These are phyloP conservation scores for Helotiales sp. DNA, from an alignment of 2,329 filamentous ascomycete species.

Conservation along the genomic window DNA sequence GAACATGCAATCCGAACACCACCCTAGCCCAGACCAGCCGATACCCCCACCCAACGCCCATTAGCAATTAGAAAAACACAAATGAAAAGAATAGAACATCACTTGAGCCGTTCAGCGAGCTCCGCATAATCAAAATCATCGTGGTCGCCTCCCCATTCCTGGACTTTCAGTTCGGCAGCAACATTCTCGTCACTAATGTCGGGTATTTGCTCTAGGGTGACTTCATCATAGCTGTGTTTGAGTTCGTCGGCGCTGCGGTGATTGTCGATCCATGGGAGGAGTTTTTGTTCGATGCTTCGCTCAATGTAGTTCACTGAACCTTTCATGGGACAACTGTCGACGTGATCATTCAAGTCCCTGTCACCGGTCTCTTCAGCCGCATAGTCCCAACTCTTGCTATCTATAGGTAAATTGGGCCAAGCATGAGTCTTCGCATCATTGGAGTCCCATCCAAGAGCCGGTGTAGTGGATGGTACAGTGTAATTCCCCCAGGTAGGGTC, in stretches of 20 bases:
- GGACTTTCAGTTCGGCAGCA: not conserved
- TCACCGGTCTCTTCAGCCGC: conserved; percentile 16
- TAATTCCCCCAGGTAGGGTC: conserved; percentile 31
- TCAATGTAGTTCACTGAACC: conserved; percentile 19
- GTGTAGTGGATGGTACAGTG: conserved; percentile 23
- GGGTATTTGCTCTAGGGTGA: not conserved
- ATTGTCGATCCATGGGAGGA: conserved; percentile 25
- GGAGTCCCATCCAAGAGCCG: conserved; percentile 21
- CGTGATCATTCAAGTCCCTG: conserved; percentile 17
- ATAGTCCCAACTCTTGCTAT: conserved; percentile 8
- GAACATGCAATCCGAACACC: not conserved
- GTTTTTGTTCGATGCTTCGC: conserved; percentile 26
- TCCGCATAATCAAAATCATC: conserved; percentile 30
- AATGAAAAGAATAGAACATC: not conserved
- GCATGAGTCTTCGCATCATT: conserved; percentile 14
- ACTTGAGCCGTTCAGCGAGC: conserved; percentile 27
- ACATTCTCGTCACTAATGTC: not conserved
- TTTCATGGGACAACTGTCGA: conserved; percentile 7
- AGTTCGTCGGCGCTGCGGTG: not conserved
- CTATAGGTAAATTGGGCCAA: conserved; percentile 21
- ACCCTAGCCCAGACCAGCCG: not conserved
- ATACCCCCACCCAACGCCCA: not conserved
- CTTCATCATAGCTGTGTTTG: conserved; percentile 1
- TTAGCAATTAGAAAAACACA: not conserved
- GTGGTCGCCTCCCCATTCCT: conserved; percentile 14